Evolutionary conservation across 345 rosid species (phyloP).

Genomic region (Toxicodendron radicans): DNA sequence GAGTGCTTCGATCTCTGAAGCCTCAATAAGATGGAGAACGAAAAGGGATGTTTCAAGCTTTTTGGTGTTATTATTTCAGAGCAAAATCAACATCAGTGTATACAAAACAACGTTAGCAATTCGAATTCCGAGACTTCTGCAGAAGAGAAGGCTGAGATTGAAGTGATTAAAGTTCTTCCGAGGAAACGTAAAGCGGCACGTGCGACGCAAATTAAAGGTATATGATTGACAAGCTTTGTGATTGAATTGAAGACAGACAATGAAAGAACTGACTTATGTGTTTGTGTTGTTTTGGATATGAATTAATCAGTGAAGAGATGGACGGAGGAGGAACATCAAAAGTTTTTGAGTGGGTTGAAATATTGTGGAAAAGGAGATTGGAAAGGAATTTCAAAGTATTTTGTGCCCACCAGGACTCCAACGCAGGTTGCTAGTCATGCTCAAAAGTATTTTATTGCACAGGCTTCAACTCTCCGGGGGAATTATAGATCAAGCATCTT

Average conservation of each 20-base stretch:
- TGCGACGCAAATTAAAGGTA: background rate
- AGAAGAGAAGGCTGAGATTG: background rate
- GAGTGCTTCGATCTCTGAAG: too few relatives aligned
- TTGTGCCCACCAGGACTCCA: conserved; percentile 34
- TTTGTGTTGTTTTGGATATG: too few relatives aligned
- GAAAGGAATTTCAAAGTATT: conserved; percentile 34
- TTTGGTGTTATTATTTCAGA: conserved; percentile 57
- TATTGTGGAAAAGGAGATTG: conserved; percentile 38
- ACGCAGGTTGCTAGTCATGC: conserved; percentile 41
- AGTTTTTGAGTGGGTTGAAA: conserved; percentile 34
- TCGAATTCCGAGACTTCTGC: conserved; percentile 9
- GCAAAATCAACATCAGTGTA: conserved; percentile 10
- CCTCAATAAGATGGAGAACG: conserved; percentile 8
- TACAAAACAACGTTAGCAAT: conserved; percentile 33
- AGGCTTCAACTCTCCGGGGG: background rate
- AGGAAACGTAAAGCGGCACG: background rate
- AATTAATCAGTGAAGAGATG: conserved; percentile 15
- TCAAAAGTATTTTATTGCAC: conserved; percentile 36
- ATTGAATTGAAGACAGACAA: background rate
- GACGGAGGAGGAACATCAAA: conserved; percentile 40
- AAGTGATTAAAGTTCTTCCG: background rate
- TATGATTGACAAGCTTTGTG: background rate
- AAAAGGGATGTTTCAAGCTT: conserved; percentile 37
- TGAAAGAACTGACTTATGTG: too few relatives aligned
- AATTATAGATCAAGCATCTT: background rate